A percentile compares a stretch with the other conserved stretches of the same genome.
Conservation (phyloP, 176 grass and related monocot species). For the Cenchrus fungigraminus region DNA sequence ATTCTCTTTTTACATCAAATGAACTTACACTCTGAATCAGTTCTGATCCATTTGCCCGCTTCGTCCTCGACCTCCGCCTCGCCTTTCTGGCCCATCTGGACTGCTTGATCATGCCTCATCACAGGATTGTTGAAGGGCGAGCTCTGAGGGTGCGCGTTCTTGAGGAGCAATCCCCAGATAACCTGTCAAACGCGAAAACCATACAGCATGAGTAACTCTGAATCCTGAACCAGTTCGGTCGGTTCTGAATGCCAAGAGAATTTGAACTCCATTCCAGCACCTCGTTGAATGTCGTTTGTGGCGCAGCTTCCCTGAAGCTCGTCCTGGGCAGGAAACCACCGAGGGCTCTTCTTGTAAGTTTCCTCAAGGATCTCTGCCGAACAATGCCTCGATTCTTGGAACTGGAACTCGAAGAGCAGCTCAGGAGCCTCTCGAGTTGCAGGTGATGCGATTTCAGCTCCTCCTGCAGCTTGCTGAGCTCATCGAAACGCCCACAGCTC, state of each 20-base stretch:
- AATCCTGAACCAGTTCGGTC: background rate
- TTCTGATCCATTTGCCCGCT: constrained; percentile 72
- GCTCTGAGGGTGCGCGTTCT: constrained; percentile 26
- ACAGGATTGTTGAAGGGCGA: constrained; percentile 6
- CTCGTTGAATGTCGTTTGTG: constrained; percentile 47
- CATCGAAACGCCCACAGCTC: constrained; percentile 17
- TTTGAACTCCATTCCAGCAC: constrained; percentile 17
- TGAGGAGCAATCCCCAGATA: constrained; percentile 45
- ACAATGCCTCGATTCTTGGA: constrained; percentile 35
- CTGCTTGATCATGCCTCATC: constrained; percentile 22
- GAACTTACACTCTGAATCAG: constrained; percentile 89
- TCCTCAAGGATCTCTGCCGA: constrained; percentile 45
- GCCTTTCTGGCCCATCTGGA: constrained; percentile 17
- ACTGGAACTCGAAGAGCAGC: constrained; percentile 38
- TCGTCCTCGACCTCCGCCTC: constrained; percentile 12
- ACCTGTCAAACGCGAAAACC: constrained; percentile 42
- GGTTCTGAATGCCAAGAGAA: background rate
- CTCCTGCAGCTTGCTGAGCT: constrained; percentile 52
- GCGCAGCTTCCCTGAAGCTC: constrained; percentile 47
- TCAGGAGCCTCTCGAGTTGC: constrained; percentile 43
- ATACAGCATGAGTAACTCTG: background rate
- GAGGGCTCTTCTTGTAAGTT: constrained; percentile 53
- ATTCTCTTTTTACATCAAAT: background rate
- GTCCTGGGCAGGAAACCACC: constrained; percentile 37
- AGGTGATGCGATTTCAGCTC: constrained; percentile 38